Conservation (phyloP, 352 stramenopile genomes). For the Globisporangium paddicum region DNA sequence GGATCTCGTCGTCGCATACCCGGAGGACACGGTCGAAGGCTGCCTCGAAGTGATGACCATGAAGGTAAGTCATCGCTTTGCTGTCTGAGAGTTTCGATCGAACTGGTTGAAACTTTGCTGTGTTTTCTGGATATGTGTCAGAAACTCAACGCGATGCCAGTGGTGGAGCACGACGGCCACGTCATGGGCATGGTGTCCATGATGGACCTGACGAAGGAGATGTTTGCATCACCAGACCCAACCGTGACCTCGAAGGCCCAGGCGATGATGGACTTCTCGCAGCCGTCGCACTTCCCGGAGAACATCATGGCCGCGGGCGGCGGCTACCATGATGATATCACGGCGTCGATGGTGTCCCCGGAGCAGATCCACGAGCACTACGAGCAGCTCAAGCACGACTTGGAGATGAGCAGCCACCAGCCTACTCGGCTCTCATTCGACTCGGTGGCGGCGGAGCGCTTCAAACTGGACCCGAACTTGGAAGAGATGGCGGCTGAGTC, state of each 20-base stretch:
- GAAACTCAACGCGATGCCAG: slow-evolving; percentile 28
- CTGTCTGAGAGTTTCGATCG: background rate
- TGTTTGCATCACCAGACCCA: slow-evolving; percentile 16
- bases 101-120: background rate
- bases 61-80: slow-evolving; percentile 17
- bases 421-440: slow-evolving; percentile 13
- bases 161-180: slow-evolving; percentile 35
- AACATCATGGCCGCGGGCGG: slow-evolving; percentile 21
- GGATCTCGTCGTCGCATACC: slow-evolving; percentile 30
- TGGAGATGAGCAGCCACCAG: slow-evolving; percentile 10
- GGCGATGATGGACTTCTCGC: slow-evolving; percentile 16
- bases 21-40: slow-evolving; percentile 32
- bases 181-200: slow-evolving; percentile 30
- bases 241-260: background rate
- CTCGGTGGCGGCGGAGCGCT: slow-evolving; percentile 17
- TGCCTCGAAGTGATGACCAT: slow-evolving; percentile 36
- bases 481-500: slow-evolving; percentile 41
- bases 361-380: slow-evolving; percentile 20
- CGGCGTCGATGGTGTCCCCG: background rate
- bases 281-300: slow-evolving; percentile 31
- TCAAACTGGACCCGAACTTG: slow-evolving; percentile 32
- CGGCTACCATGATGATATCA: slow-evolving; percentile 26
- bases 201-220: slow-evolving; percentile 30
- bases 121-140: slow-evolving; percentile 7
- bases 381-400: slow-evolving; percentile 20